These are phyloP conservation scores for Rhizomucor miehei DNA, from an alignment of 371 early-diverging fungal species.

Conservation along the genomic window DNA sequence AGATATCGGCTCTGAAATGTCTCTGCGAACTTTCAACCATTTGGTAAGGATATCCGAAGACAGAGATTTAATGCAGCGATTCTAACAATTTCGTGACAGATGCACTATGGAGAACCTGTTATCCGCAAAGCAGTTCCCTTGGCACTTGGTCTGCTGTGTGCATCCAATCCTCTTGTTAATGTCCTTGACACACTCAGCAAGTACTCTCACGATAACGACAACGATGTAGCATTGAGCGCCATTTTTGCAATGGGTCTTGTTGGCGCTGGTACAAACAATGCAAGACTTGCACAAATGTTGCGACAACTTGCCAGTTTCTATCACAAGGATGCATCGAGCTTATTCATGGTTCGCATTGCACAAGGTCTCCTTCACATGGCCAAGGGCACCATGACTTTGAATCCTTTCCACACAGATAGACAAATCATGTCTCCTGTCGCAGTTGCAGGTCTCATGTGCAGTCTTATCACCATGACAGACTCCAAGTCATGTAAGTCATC, in stretches of 20 bases:
- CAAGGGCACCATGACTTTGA: slow-evolving; percentile 96
- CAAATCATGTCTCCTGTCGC: slow-evolving; percentile 88
- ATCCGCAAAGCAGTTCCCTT: slow-evolving; percentile 94
- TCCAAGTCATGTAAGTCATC: slow-evolving; percentile 75
- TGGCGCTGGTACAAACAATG: slow-evolving; percentile 99
- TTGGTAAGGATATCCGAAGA: slow-evolving; percentile 48
- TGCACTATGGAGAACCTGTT: slow-evolving; percentile 97
- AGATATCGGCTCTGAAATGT: slow-evolving; percentile 95
- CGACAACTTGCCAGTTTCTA: slow-evolving; percentile 96
- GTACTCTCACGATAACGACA: slow-evolving; percentile 96
- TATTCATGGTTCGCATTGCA: slow-evolving; percentile 95
- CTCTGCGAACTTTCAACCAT: slow-evolving; percentile 91
- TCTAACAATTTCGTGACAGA: slow-evolving; percentile 41
- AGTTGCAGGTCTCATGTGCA: slow-evolving; percentile 85
- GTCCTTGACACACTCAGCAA: slow-evolving; percentile 96
- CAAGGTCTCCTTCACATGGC: slow-evolving; percentile 98
- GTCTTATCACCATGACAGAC: slow-evolving; percentile 87
- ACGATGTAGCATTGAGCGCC: slow-evolving; percentile 92
- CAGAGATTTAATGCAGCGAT: slow-evolving; percentile 41
- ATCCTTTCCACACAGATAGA: slow-evolving; percentile 93
- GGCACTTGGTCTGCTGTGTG: slow-evolving; percentile 93
- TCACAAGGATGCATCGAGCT: slow-evolving; percentile 90
- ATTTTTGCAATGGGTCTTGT: slow-evolving; percentile 99
- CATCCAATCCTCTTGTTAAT: slow-evolving; percentile 91
- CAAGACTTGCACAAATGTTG: slow-evolving; percentile 96